Evolutionary conservation across 2,329 filamentous ascomycete genomes (phyloP).

Genomic region (Gremmenia infestans): DNA sequence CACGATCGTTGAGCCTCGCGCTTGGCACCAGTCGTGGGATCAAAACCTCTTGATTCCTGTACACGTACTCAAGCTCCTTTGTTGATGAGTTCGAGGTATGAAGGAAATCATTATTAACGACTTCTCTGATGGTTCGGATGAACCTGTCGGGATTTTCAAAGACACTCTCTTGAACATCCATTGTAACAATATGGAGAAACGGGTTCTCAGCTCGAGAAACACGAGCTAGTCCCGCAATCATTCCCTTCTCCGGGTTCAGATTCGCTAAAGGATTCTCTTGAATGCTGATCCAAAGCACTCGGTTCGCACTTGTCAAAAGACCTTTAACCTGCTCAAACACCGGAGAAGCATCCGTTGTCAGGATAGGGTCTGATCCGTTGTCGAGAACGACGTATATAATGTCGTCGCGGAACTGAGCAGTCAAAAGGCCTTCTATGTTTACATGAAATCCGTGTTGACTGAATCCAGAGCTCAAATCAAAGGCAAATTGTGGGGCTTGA

Average conservation of each 20-base stretch:
- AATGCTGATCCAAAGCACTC: slow-evolving; percentile 2
- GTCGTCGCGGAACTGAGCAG: background rate
- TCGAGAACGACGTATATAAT: background rate
- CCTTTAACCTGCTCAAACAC: background rate
- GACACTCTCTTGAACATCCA: background rate
- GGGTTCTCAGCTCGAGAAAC: background rate
- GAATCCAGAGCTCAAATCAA: background rate
- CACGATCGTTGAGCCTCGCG: slow-evolving; percentile 13
- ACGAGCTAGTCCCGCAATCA: background rate
- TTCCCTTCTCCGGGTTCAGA: slow-evolving; percentile 11
- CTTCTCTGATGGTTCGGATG: background rate
- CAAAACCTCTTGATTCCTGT: slow-evolving; percentile 14
- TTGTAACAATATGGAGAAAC: background rate
- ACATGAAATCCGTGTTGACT: background rate
- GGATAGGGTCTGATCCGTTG: background rate
- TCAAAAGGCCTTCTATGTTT: background rate
- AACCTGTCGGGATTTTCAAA: too few relatives aligned
- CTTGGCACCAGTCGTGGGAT: slow-evolving; percentile 15
- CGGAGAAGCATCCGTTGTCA: background rate
- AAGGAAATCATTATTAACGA: background rate
- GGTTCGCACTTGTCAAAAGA: background rate
- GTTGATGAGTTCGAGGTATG: background rate
- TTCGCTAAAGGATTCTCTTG: background rate
- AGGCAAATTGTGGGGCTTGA: background rate
- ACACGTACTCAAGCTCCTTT: slow-evolving; percentile 17